These are phyloP conservation scores for Colletotrichum costaricense DNA, from an alignment of 2,329 filamentous ascomycete species.

Conservation along the genomic window DNA sequence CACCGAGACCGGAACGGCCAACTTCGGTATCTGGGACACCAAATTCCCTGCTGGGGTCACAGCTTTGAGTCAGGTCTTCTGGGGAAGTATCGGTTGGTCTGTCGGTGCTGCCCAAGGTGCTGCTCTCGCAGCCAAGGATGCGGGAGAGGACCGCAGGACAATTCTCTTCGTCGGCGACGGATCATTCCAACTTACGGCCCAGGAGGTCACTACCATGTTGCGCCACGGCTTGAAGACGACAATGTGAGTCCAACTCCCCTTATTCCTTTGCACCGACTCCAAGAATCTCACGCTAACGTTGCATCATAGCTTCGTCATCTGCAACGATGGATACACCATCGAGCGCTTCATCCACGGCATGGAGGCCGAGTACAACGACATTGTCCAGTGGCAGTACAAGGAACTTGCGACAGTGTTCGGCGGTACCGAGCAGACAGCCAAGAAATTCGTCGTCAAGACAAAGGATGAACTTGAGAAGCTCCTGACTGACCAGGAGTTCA, in stretches of 20 bases:
- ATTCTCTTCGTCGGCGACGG: constrained; percentile 93
- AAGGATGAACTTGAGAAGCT: constrained; percentile 75
- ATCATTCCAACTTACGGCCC: constrained; percentile 84
- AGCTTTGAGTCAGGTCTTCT: constrained; percentile 81
- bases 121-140: constrained; percentile 79
- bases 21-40: constrained; percentile 90
- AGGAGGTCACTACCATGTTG: constrained; percentile 88
- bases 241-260: constrained; percentile 65
- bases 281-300: constrained; percentile 36
- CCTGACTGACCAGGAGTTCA: constrained; percentile 73
- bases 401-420: constrained; percentile 77
- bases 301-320: constrained; percentile 76
- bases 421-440: constrained; percentile 63
- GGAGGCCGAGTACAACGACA: constrained; percentile 84
- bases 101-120: constrained; percentile 72
- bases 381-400: constrained; percentile 79
- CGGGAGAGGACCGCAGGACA: constrained; percentile 68
- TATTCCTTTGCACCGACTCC: neutral
- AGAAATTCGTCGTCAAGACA: constrained; percentile 76
- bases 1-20: constrained; percentile 88
- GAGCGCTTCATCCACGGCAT: constrained; percentile 90
- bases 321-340: constrained; percentile 91
- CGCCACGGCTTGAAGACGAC: constrained; percentile 79
- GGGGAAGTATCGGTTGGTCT: constrained; percentile 75
- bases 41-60: constrained; percentile 82